These are phyloP conservation scores for Fusarium bactridioides DNA, from an alignment of 2,329 filamentous ascomycete species.

Conservation along the genomic window DNA sequence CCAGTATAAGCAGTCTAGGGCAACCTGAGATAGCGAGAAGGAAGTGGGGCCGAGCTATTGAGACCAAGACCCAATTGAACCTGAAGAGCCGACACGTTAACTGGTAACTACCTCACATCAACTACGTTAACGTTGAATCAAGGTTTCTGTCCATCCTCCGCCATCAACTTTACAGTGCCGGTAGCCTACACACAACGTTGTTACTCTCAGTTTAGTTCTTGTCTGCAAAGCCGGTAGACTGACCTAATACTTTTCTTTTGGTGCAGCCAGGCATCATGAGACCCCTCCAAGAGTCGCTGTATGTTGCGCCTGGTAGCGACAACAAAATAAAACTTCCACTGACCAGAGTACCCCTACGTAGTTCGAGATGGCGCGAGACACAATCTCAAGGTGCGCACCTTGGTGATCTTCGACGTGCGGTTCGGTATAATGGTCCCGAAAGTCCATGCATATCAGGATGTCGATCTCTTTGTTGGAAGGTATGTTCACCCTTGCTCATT, in stretches of 20 bases:
- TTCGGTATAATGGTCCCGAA: slow-evolving; percentile 64
- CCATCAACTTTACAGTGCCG: slow-evolving; percentile 21
- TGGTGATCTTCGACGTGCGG: slow-evolving; percentile 69
- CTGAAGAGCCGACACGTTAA: slow-evolving; percentile 13
- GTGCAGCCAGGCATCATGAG: slow-evolving; percentile 43
- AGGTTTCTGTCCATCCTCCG: slow-evolving; percentile 19
- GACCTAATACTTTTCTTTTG: not conserved
- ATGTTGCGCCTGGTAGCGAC: slow-evolving; percentile 31
- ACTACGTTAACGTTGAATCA: not conserved
- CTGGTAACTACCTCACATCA: not conserved
- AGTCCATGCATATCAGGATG: slow-evolving; percentile 76
- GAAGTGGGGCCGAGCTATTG: slow-evolving; percentile 29
- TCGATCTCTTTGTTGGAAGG: slow-evolving; percentile 94
- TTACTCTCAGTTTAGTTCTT: not conserved
- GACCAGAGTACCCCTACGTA: slow-evolving; percentile 46
- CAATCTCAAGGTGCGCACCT: slow-evolving; percentile 65
- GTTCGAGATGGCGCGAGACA: slow-evolving; percentile 73
- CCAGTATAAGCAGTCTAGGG: slow-evolving; percentile 7
- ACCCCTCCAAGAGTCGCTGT: slow-evolving; percentile 51
- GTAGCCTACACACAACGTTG: not conserved
- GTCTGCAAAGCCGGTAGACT: not conserved
- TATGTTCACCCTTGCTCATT: slow-evolving; percentile 42
- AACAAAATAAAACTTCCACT: slow-evolving; percentile 16
- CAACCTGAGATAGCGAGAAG: not conserved
- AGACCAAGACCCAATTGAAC: slow-evolving; percentile 21